Evolutionary conservation across 805 yeast genomes (phyloP).

Genomic region (Spathaspora boniae): DNA sequence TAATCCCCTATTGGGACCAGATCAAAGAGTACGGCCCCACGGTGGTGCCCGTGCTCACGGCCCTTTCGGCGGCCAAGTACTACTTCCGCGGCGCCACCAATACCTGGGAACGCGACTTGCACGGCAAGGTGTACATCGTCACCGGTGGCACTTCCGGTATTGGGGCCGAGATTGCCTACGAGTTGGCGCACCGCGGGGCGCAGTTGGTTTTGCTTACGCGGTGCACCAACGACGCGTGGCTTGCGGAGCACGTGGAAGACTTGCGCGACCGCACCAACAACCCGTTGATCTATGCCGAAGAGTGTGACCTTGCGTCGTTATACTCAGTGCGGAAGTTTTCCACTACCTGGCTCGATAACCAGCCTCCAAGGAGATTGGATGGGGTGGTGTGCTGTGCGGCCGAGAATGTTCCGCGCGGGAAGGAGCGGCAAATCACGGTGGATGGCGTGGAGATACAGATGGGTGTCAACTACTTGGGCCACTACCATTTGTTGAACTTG

Average conservation of each 20-base stretch:
- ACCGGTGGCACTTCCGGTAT: slow-evolving; percentile 96
- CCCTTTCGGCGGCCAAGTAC: slow-evolving; percentile 53
- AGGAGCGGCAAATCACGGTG: slow-evolving; percentile 56
- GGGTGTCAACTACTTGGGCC: slow-evolving; percentile 78
- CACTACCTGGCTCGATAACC: slow-evolving; percentile 87
- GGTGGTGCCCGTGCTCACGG: slow-evolving; percentile 53
- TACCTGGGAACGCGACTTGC: slow-evolving; percentile 90
- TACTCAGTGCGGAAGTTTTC: slow-evolving; percentile 84
- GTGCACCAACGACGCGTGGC: slow-evolving; percentile 64
- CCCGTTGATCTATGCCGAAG: slow-evolving; percentile 82
- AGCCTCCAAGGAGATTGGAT: slow-evolving; percentile 88
- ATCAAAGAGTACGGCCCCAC: slow-evolving; percentile 56
- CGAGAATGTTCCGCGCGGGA: slow-evolving; percentile 69
- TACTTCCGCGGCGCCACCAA: slow-evolving; percentile 78
- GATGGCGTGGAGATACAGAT: slow-evolving; percentile 89
- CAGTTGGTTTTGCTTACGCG: slow-evolving; percentile 75
- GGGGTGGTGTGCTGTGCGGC: slow-evolving; percentile 88
- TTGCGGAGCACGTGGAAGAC: slow-evolving; percentile 74
- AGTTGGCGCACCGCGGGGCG: slow-evolving; percentile 80
- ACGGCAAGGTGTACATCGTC: slow-evolving; percentile 78
- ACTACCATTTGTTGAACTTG: slow-evolving; percentile 75
- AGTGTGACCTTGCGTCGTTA: slow-evolving; percentile 74
- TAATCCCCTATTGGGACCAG: slow-evolving; percentile 69
- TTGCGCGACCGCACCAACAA: slow-evolving; percentile 68
- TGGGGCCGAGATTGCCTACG: slow-evolving; percentile 73